Conservation (phyloP, 2,329 filamentous ascomycete genomes). For the Exophiala lecanii-corni region DNA sequence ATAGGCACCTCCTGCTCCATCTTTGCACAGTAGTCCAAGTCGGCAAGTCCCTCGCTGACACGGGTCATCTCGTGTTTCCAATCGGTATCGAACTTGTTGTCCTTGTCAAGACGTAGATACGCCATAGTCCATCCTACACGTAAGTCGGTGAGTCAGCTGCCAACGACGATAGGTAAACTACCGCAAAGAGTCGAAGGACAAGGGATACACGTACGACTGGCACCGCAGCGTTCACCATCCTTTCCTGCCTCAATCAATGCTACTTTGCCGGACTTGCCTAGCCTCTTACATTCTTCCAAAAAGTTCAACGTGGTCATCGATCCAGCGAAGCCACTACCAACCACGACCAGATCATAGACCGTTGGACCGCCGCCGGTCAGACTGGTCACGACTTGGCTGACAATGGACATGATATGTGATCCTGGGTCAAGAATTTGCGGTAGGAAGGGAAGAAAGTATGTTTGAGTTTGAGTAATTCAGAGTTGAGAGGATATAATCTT, state of each 20-base stretch:
- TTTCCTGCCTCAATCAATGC: constrained; percentile 39
- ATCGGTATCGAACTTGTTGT: constrained; percentile 26
- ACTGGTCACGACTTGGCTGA: constrained; percentile 16
- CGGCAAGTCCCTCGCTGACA: constrained; percentile 31
- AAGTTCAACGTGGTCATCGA: constrained; percentile 39
- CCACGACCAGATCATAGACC: constrained; percentile 37
- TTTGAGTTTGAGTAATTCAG: too few relatives aligned
- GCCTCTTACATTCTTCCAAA: constrained; percentile 36
- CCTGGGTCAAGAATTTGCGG: too few relatives aligned
- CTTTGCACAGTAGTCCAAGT: constrained; percentile 39
- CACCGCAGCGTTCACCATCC: constrained; percentile 38
- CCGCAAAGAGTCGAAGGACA: too few relatives aligned
- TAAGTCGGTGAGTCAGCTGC: too few relatives aligned
- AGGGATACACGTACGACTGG: too few relatives aligned
- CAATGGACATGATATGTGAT: constrained; percentile 6
- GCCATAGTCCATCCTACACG: constrained; percentile 40
- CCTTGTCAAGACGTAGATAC: constrained; percentile 38
- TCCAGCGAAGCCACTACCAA: constrained; percentile 39
- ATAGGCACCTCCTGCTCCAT: constrained; percentile 35
- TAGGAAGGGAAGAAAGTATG: too few relatives aligned
- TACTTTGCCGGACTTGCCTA: constrained; percentile 34
- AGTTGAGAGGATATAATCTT: too few relatives aligned
- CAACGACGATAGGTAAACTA: too few relatives aligned
- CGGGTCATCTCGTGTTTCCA: constrained; percentile 24
- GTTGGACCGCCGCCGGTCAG: constrained; percentile 15